Percentiles rank a stretch among this genome's conserved stretches.
These are phyloP conservation scores for Novymonas esmeraldas DNA, from an alignment of 208 protist genomes.

Conservation along the genomic window DNA sequence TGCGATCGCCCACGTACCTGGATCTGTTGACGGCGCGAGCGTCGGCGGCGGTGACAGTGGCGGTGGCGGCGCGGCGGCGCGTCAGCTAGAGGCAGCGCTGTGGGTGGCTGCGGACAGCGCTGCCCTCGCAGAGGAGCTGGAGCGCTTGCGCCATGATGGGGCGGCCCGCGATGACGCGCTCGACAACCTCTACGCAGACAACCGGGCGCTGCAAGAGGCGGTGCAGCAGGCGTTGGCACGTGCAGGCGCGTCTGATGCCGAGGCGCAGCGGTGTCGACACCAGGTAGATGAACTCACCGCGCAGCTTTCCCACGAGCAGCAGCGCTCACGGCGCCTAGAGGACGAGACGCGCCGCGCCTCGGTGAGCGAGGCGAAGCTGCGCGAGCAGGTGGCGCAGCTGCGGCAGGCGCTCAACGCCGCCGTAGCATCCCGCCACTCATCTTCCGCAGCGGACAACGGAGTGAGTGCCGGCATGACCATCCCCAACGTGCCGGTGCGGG, in stretches of 20 bases:
- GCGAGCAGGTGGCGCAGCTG: conserved; percentile 20
- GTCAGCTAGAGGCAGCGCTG: background rate
- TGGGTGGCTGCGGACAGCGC: background rate
- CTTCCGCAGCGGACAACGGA: background rate
- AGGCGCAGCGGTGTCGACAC: conserved; percentile 5
- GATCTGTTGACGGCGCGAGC: no score
- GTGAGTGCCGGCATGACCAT: background rate
- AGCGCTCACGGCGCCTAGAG: conserved; percentile 5
- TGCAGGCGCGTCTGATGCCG: conserved; percentile 4
- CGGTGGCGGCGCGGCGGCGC: background rate
- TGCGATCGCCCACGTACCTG: no score
- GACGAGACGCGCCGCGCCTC: conserved; percentile 5
- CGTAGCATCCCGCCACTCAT: background rate
- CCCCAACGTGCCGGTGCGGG: conserved; percentile 2
- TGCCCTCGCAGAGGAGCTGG: conserved; percentile 9
- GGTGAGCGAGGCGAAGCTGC: conserved; percentile 19
- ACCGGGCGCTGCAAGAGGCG: conserved; percentile 31
- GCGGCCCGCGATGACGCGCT: conserved; percentile 48
- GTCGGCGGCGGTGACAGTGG: background rate
- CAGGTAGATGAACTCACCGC: conserved; percentile 4
- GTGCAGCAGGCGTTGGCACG: conserved; percentile 28
- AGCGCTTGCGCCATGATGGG: conserved; percentile 29
- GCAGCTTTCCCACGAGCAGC: conserved; percentile 19
- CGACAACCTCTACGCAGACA: conserved; percentile 46
- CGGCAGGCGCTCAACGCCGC: conserved; percentile 8